Percentiles rank a stretch among this genome's conserved stretches.
Conservation (phyloP, 1,284 basidiomycete genomes). For the Hypsizygus ulmarius region DNA sequence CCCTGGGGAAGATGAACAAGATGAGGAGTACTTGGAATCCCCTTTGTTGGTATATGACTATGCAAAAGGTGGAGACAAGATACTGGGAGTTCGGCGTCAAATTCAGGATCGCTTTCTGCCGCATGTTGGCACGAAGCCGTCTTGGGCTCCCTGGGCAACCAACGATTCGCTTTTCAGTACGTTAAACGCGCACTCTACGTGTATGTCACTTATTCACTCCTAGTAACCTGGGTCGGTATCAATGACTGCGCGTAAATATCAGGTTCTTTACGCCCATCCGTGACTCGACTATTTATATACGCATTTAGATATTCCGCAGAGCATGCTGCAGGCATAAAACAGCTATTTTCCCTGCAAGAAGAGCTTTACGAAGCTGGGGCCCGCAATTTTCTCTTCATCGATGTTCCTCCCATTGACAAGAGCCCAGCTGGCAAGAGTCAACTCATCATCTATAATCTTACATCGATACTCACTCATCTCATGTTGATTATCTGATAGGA, state of each 20-base stretch:
- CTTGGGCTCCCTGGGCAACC: conserved; percentile 30
- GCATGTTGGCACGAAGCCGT: conserved; percentile 34
- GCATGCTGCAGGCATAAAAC: conserved; percentile 24
- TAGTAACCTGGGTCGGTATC: conserved; percentile 65
- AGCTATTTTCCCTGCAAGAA: conserved; percentile 44
- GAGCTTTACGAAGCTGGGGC: conserved; percentile 49
- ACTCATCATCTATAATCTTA: conserved; percentile 3
- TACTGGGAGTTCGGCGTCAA: conserved; percentile 39
- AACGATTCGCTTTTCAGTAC: conserved; percentile 47
- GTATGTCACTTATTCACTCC: not conserved
- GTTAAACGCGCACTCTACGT: conserved; percentile 15
- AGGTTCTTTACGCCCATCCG: not conserved
- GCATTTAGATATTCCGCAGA: conserved; percentile 17
- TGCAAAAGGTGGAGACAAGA: conserved; percentile 44
- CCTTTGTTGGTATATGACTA: conserved; percentile 50
- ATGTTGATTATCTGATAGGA: conserved; percentile 6
- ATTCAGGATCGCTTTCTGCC: conserved; percentile 38
- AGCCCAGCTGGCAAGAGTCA: conserved; percentile 41
- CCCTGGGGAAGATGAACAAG: conserved; percentile 23
- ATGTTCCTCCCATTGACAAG: conserved; percentile 57
- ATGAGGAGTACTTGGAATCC: conserved; percentile 26
- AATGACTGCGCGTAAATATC: conserved; percentile 57
- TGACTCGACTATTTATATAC: too few relatives aligned
- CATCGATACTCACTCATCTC: not conserved
- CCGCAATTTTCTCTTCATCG: conserved; percentile 62